phyloP scores from a whole-genome alignment of 139 green algal genomes.

The Chlorella sp. region DNA sequence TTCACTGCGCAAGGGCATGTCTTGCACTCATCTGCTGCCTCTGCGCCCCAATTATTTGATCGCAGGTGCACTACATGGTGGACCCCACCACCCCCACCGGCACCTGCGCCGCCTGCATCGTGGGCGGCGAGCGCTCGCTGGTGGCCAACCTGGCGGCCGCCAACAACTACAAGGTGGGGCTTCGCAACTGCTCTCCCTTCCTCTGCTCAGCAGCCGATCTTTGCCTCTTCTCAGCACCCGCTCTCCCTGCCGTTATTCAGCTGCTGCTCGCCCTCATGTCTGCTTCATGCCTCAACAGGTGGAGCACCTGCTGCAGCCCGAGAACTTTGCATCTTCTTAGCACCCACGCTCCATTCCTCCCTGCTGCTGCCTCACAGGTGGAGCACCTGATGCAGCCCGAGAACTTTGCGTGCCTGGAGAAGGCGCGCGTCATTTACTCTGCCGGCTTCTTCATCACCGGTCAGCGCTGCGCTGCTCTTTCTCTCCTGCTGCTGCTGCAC shows the following conservation, averaged over 20 bases:
- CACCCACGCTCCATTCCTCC: no score
- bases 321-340: no score
- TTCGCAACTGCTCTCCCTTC: background rate
- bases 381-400: slow-evolving; percentile 76
- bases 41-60: no score
- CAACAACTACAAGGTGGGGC: slow-evolving; percentile 94
- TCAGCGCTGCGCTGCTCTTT: background rate
- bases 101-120: slow-evolving; percentile 94
- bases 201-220: no score
- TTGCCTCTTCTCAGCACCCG: no score
- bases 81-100: slow-evolving; percentile 90
- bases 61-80: slow-evolving; percentile 91
- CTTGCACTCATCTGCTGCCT: no score
- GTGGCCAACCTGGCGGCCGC: slow-evolving; percentile 97
- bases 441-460: slow-evolving; percentile 99
- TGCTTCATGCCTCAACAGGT: background rate
- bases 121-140: slow-evolving; percentile 92
- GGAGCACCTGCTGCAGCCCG: no score
- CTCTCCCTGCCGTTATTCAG: no score
- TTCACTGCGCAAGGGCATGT: no score
- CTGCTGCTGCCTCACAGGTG: slow-evolving; percentile 50
- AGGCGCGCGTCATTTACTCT: slow-evolving; percentile 91
- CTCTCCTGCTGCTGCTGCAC: no score
- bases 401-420: slow-evolving; percentile 90
- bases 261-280: no score